Evolutionary conservation across 306 rosid species (phyloP), one percentile per base, ranked within the genome.

Genomic region (Cyclanthera cordifolia): DNA sequence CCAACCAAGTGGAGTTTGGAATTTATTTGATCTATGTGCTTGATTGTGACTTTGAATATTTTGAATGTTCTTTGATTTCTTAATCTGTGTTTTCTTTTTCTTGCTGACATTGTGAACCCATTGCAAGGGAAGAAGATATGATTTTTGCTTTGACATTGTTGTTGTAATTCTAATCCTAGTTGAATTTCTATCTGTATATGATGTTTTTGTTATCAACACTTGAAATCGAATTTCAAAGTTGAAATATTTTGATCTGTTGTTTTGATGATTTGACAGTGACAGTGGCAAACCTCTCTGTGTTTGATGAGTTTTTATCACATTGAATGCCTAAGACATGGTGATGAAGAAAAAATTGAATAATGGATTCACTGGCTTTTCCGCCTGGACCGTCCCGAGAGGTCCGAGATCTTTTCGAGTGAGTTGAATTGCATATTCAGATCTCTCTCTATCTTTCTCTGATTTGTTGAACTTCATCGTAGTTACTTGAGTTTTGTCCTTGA

Each of bases 381-480:
- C 80, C 76, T 86, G 89, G n/a, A 51, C 72, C 56, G 73, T 89
- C 77, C 96, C 98, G 56, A 84, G 78, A 78, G 84, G 79, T 76
- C 96, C 89, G 72, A 83, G 98, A 81, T 87, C 98, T 84, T 84
- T 79, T 68, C 79, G 96, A 78, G 98, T 92, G 82, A 84, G 95
- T 76, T 49, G 50, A 49, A 8, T 63, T 50, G 21, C 53, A 45
- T 48, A 63, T 77, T 69, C 45, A 69, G 60, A 59, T 53, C 45
- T 54, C 8, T 43, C 53, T 69, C 3, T 24, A 20, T 58, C 50
- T 13, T 58, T 57, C 67, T 43, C 52, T 51, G 28, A 24, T 39
- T 8, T 37, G 74, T 73, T 57, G 77, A 78, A 74, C 71, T 65
- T 23, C 53, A 15, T 47, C 67, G 56, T 67, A 51, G 82, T 67